Evolutionary conservation across 1,284 basidiomycete genomes (phyloP).

Genomic region (Malassezia vespertilionis): DNA sequence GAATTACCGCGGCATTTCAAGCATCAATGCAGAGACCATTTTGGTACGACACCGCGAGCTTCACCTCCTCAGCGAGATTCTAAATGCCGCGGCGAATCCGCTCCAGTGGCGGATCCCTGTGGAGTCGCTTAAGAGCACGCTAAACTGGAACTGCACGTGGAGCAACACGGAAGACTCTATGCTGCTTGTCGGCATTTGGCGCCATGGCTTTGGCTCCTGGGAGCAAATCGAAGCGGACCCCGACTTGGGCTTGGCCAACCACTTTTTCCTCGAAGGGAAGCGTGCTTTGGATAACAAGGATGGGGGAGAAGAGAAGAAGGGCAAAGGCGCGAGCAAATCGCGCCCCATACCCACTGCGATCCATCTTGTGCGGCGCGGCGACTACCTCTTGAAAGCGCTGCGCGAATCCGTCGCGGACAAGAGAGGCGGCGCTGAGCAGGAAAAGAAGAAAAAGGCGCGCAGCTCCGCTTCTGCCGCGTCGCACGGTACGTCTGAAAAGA

Average conservation of each 20-base stretch:
- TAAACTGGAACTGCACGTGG: slow-evolving; percentile 95
- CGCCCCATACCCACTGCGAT: slow-evolving; percentile 50
- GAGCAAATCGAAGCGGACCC: slow-evolving; percentile 84
- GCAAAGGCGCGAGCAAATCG: slow-evolving; percentile 26
- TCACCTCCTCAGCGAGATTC: slow-evolving; percentile 65
- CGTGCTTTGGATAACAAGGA: slow-evolving; percentile 50
- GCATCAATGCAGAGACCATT: slow-evolving; percentile 95
- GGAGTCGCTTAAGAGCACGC: slow-evolving; percentile 80
- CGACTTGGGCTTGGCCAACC: slow-evolving; percentile 70
- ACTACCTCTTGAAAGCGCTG: slow-evolving; percentile 79
- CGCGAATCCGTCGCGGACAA: slow-evolving; percentile 55
- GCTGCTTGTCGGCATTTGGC: slow-evolving; percentile 81
- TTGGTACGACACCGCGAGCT: slow-evolving; percentile 81
- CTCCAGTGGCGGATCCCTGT: slow-evolving; percentile 77
- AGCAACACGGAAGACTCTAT: slow-evolving; percentile 82
- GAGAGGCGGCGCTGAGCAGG: neutral
- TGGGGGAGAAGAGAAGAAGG: slow-evolving; percentile 34
- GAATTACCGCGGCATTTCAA: slow-evolving; percentile 73
- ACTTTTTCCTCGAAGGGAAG: slow-evolving; percentile 84
- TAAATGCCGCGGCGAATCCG: slow-evolving; percentile 55
- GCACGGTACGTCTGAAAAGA: slow-evolving; percentile 10
- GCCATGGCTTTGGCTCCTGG: slow-evolving; percentile 94
- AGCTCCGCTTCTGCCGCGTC: slow-evolving; percentile 19
- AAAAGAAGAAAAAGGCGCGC: slow-evolving; percentile 17
- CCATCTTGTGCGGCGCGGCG: slow-evolving; percentile 89